These are phyloP conservation scores for Myxozyma neotropica DNA, from an alignment of 805 yeast genomes.

Conservation along the genomic window DNA sequence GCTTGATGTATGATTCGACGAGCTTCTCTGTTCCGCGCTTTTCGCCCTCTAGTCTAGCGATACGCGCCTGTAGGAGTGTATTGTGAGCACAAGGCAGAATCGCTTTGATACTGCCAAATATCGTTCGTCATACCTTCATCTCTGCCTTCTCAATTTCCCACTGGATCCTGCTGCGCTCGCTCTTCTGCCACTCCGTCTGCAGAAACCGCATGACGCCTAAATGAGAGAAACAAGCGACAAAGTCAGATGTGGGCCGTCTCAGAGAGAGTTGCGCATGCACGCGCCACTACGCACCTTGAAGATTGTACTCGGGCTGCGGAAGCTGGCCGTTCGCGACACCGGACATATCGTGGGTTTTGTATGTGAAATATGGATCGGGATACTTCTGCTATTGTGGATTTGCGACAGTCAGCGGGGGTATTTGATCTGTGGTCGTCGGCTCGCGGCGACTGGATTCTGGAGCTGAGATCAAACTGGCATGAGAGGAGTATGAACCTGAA, in stretches of 20 bases:
- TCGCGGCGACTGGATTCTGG: too few species aligned
- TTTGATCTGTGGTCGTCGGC: too few species aligned
- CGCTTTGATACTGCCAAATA: too few species aligned
- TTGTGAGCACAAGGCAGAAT: too few species aligned
- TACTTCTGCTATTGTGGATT: neutral
- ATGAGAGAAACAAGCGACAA: too few species aligned
- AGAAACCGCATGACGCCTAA: slow-evolving; percentile 63
- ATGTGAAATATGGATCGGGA: neutral
- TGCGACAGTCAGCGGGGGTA: too few species aligned
- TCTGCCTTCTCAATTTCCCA: slow-evolving; percentile 66
- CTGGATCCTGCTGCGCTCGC: slow-evolving; percentile 60
- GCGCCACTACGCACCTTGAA: slow-evolving; percentile 38
- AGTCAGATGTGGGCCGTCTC: too few species aligned
- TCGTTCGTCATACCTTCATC: slow-evolving; percentile 58
- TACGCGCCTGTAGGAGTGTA: slow-evolving; percentile 39
- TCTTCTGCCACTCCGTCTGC: slow-evolving; percentile 63
- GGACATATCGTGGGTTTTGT: slow-evolving; percentile 1
- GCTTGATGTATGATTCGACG: slow-evolving; percentile 36
- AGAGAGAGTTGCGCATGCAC: neutral
- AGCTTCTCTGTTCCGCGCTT: slow-evolving; percentile 46
- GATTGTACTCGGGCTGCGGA: slow-evolving; percentile 39
- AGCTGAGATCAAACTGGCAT: too few species aligned
- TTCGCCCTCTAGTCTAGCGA: slow-evolving; percentile 58
- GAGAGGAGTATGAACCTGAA: too few species aligned
- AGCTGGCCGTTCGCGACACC: slow-evolving; percentile 11